phyloP scores from a whole-genome alignment of 306 rosid genomes.

The Quillaja saponaria region DNA sequence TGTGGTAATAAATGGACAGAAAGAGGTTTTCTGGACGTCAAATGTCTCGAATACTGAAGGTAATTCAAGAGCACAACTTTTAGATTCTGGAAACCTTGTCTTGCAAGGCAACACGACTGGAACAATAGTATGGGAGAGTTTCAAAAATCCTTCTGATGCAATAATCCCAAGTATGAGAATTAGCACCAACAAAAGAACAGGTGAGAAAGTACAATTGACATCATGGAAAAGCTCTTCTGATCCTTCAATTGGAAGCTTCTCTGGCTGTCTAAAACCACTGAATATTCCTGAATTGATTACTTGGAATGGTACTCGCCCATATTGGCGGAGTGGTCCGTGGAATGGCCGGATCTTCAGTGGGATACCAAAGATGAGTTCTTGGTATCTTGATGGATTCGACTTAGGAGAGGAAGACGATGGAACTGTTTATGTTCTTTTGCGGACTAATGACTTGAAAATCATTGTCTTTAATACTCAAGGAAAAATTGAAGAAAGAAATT shows the following conservation, averaged over 20 bases:
- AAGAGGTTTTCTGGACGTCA: constrained; percentile 39
- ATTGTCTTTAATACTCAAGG: constrained; percentile 14
- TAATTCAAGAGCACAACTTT: constrained; percentile 31
- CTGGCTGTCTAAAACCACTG: constrained; percentile 10
- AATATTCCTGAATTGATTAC: constrained; percentile 20
- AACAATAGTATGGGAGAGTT: constrained; percentile 44
- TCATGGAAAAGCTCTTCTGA: constrained; percentile 41
- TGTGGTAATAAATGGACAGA: constrained; percentile 23
- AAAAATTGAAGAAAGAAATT: not conserved
- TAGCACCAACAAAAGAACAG: constrained; percentile 3
- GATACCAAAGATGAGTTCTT: not conserved
- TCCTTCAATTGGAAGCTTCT: constrained; percentile 32
- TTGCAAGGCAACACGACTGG: constrained; percentile 27
- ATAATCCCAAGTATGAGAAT: constrained; percentile 20
- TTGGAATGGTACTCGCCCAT: constrained; percentile 9
- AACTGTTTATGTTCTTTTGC: not conserved
- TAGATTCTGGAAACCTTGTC: constrained; percentile 38
- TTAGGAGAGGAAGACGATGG: not conserved
- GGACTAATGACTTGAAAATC: not conserved
- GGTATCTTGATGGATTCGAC: constrained; percentile 15
- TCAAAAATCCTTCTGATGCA: constrained; percentile 30
- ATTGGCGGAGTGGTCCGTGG: constrained; percentile 39
- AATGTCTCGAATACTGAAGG: constrained; percentile 25
- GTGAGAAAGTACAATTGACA: not conserved
- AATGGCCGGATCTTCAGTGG: constrained; percentile 31